Evolutionary conservation across 768 basidiomycete species (phyloP).

Genomic region (Chlorophyllum brunneum): DNA sequence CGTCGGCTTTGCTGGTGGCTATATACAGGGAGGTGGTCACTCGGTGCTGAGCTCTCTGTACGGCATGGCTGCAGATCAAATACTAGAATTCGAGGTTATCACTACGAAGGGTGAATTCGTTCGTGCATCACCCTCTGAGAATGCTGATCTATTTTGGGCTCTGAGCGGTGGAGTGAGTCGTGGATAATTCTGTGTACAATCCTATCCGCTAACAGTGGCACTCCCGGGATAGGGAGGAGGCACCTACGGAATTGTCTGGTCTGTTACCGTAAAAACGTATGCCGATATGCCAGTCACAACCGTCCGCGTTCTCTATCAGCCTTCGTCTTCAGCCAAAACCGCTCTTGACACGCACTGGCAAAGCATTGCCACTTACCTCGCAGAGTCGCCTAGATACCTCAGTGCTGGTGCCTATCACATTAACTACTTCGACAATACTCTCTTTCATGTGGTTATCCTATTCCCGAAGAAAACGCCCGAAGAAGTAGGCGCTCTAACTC

Average conservation of each 20-base stretch:
- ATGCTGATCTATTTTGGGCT: conserved; percentile 43
- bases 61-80: conserved; percentile 26
- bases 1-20: conserved; percentile 38
- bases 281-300: conserved; percentile 15
- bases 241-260: conserved; percentile 13
- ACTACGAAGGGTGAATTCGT: conserved; percentile 35
- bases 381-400: conserved; percentile 13
- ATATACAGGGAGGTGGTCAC: conserved; percentile 36
- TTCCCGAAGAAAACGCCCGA: conserved; percentile 13
- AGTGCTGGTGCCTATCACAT: conserved; percentile 15
- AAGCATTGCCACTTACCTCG: conserved; percentile 14
- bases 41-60: conserved; percentile 17
- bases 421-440: conserved; percentile 12
- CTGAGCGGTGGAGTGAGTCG: conserved; percentile 37
- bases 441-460: conserved; percentile 15
- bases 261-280: conserved; percentile 17
- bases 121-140: conserved; percentile 33
- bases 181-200: conserved; percentile 10
- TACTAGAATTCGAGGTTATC: conserved; percentile 34
- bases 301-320: conserved; percentile 12
- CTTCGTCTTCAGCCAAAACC: conserved; percentile 2
- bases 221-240: conserved; percentile 2
- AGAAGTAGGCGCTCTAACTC: neutral
- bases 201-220: neutral
- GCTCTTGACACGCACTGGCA: conserved; percentile 12